Evolutionary conservation across 257 asterid genomes (phyloP), one percentile per base, ranked within the genome.

Genomic region (Solanum chilense): DNA sequence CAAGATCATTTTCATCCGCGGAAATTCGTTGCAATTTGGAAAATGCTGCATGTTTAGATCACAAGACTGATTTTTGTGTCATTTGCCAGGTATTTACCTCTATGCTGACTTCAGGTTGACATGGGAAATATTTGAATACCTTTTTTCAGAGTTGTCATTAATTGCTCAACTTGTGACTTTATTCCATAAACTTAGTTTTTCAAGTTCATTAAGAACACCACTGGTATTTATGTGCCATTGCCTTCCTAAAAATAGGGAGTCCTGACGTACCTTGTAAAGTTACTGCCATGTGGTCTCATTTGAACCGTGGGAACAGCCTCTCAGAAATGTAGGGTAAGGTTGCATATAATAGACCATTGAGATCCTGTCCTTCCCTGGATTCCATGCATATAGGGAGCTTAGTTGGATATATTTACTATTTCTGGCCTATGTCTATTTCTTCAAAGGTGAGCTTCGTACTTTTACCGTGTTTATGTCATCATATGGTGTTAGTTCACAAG

Each of bases 61-160:
- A 90, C 86, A 94, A 90, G 82, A 86, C 86, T 45, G 91, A 95
- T 90, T 93, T 93, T 84, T 95, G 98, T 86, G 96, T 93, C 89
- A 78, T 95, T 86, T 95, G 98, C 91, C 98, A 95, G 98, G 98
- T 95, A 92, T 39, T 20, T 88, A 6, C 52, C 60, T 23, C 70
- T 75, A 33, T 21, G 83, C 85, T 80, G 69, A 49, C 42, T 29
- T 81, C 49, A 12, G 3, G 69, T 81, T 29, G 29, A 49, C 85
- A 49, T 29, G 44, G 85, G 69, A 80, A 81, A 2, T 41, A 29
- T 47, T 49, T 80, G 85, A 47, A 37, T 29, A 29, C 39, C 13
- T 29, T 49, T 81, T 49, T 49, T 18, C 37, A 10, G 29, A 81
- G 29, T 44, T 41, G 85, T 49, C 44, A 49, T 49, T 29, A 81